These are phyloP conservation scores for Paracoccidioides lutzii DNA, from an alignment of 2,329 filamentous ascomycete genomes.

Conservation along the genomic window DNA sequence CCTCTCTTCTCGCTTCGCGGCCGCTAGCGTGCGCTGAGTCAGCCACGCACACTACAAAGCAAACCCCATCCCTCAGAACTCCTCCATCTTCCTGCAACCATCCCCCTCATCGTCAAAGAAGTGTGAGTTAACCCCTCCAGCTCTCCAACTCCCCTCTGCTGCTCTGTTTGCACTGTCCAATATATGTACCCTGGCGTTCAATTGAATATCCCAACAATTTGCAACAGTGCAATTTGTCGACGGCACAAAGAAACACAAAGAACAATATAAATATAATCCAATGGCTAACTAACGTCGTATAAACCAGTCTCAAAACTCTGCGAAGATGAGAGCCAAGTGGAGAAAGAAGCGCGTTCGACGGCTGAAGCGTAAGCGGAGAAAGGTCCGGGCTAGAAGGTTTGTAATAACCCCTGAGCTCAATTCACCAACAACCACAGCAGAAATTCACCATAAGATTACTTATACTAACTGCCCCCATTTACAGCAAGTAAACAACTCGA, in stretches of 20 bases:
- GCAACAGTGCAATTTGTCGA: not conserved
- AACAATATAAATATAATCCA: not conserved
- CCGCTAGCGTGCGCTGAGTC: slow-evolving; percentile 26
- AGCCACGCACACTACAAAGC: slow-evolving; percentile 30
- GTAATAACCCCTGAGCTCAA: slow-evolving; percentile 25
- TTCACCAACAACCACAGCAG: no score
- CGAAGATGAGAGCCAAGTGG: slow-evolving; percentile 88
- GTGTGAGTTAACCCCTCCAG: slow-evolving; percentile 21
- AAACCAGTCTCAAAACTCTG: slow-evolving; percentile 21
- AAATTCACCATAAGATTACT: not conserved
- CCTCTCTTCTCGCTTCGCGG: slow-evolving; percentile 8
- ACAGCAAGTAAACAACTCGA: slow-evolving; percentile 56
- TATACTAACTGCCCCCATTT: slow-evolving; percentile 21
- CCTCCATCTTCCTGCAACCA: slow-evolving; percentile 27
- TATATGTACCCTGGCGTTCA: not conserved
- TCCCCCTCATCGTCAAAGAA: slow-evolving; percentile 34
- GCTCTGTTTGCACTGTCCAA: not conserved
- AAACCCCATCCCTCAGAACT: slow-evolving; percentile 19
- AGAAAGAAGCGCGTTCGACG: slow-evolving; percentile 99
- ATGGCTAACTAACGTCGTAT: slow-evolving; percentile 8
- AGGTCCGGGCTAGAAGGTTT: slow-evolving; percentile 96
- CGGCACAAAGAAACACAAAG: not conserved
- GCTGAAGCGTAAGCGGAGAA: slow-evolving; percentile 99
- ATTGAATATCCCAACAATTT: not conserved
- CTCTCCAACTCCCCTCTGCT: not conserved